Base-by-base conservation (phyloP, 768 basidiomycete genomes). In the Lactarius pseudohatsudake region DNA sequence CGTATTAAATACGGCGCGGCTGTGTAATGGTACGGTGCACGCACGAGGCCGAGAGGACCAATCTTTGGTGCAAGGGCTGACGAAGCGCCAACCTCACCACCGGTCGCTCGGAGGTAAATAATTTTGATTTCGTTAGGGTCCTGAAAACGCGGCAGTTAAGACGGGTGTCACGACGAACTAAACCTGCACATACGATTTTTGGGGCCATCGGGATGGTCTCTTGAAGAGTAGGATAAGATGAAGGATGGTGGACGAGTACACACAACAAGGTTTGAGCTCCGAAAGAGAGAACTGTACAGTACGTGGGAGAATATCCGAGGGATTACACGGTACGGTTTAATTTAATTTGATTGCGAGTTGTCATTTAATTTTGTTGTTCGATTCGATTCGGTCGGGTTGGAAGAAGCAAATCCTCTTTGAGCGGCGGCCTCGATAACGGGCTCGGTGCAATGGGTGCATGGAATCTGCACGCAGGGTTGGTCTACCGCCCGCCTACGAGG, bases 61-160 rank as follows among this genome's bases (percentile, higher is more conserved):
- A 99, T 98, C 88, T 99, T 99, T 68, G 97, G 97, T 60, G 97
- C 97, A 70, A 99, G 86, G 68, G 97, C 96, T 66, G 97, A 95
- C 8, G 96, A 98, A 68, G 97, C 93, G 84, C 96, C 97, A 77
- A 98, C 94, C 84, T 98, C 97, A 86, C 97, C 97, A 81, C 97
- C 97, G 63, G 94, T 97, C 61, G 94, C 94, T 73, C 96, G 87
- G 78, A 98, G 90, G 86, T 95, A 94, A 85, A 98, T 97, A 82
- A 97, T 92, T 85, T 98, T 98, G 79, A 98, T 84, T 83, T 99
- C 96, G 80, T 83, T 91, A 74, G 96, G 96, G 85, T 99, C 96
- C 92, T 94, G 75, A n/a, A 11, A 45, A 59, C 22, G 62, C 61
- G 47, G 3, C 53, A 59, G 62, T 57, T 53, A 13, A 40, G 32